Evolutionary conservation across 164 flowering plant genomes (phyloP).

Genomic region (Annona cherimola): DNA sequence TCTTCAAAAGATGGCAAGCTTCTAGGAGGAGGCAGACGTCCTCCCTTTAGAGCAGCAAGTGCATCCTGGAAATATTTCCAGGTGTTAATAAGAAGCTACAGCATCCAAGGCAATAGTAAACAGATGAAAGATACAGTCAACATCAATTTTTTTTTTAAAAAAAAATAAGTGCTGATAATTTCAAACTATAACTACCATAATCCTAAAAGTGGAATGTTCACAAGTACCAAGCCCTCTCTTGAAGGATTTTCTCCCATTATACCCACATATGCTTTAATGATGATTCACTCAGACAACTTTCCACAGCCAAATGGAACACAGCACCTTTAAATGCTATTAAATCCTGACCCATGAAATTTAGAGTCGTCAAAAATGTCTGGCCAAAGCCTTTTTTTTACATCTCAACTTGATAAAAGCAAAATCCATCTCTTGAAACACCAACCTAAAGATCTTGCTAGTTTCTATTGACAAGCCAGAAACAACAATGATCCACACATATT

Average conservation of each 20-base stretch:
- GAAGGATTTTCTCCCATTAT: too few relatives aligned
- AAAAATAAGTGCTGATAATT: too few relatives aligned
- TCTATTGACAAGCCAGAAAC: too few relatives aligned
- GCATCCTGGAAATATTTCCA: constrained; percentile 69
- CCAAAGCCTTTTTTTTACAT: too few relatives aligned
- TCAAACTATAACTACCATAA: too few relatives aligned
- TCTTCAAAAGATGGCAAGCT: constrained; percentile 92
- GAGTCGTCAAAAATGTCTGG: too few relatives aligned
- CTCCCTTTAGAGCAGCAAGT: constrained; percentile 69
- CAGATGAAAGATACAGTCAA: not conserved
- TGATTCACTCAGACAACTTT: not conserved
- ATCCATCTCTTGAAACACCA: not conserved
- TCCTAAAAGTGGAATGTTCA: too few relatives aligned
- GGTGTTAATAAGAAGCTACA: not conserved
- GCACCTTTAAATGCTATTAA: not conserved
- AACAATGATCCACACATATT: not conserved
- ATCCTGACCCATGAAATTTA: too few relatives aligned
- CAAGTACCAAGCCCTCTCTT: too few relatives aligned
- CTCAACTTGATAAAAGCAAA: too few relatives aligned
- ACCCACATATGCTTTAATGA: not conserved
- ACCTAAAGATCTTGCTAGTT: not conserved
- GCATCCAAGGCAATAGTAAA: not conserved
- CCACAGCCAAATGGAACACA: not conserved
- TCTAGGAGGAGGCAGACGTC: constrained; percentile 88
- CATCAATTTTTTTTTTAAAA: too few relatives aligned